Conservation (phyloP, 345 rosid species). For the Citrus hindsii region DNA sequence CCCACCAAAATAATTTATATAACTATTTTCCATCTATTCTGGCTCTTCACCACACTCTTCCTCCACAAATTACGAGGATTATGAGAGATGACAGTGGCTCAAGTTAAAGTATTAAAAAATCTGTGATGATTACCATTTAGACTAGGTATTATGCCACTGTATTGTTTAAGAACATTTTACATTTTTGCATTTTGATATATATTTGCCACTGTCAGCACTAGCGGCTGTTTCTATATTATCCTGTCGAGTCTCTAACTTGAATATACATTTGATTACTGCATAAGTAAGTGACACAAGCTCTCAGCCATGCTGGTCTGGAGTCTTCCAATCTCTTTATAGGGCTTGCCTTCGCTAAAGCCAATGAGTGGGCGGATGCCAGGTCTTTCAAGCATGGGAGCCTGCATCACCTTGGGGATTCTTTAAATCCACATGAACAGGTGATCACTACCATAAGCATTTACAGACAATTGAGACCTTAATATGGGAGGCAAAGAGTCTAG, state of each 20-base stretch:
- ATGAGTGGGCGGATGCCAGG: constrained; percentile 66
- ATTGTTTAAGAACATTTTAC: background rate
- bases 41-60: constrained; percentile 7
- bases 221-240: background rate
- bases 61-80: constrained; percentile 7
- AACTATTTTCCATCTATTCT: constrained; percentile 11
- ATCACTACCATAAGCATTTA: constrained; percentile 34
- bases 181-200: background rate
- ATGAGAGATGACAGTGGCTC: constrained; percentile 19
- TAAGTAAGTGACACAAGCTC: constrained; percentile 58
- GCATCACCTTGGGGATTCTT: constrained; percentile 35
- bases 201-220: too few species aligned
- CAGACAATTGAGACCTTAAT: background rate
- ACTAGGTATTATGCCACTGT: constrained; percentile 22
- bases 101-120: constrained; percentile 26
- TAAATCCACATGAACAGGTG: constrained; percentile 52
- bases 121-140: constrained; percentile 35
- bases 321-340: constrained; percentile 76
- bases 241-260: background rate
- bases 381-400: constrained; percentile 39
- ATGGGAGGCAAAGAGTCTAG: constrained; percentile 34
- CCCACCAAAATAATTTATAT: background rate
- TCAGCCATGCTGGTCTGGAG: constrained; percentile 69
- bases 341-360: constrained; percentile 73
- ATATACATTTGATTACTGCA: background rate